These are phyloP conservation scores for Neonectria punicea DNA, from an alignment of 2,329 filamentous ascomycete species.

Conservation along the genomic window DNA sequence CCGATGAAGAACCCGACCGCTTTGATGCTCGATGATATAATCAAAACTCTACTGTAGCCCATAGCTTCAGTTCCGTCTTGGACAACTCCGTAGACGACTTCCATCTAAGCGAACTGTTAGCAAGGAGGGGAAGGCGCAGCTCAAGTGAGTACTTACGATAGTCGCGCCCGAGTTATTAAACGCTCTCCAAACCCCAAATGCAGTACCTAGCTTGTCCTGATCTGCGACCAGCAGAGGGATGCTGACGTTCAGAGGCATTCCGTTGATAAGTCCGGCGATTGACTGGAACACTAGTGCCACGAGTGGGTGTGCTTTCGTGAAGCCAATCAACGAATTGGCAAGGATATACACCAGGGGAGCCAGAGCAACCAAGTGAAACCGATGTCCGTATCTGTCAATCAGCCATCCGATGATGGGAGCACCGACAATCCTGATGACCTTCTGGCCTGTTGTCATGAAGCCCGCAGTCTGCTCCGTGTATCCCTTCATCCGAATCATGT, in stretches of 20 bases:
- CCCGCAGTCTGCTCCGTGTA: conserved; percentile 37
- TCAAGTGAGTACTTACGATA: conserved; percentile 29
- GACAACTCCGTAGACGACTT: conserved; percentile 37
- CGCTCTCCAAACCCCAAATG: conserved; percentile 37
- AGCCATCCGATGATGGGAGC: conserved; percentile 30
- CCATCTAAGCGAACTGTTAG: conserved; percentile 26
- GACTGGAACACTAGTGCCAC: conserved; percentile 34
- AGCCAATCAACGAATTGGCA: conserved; percentile 35
- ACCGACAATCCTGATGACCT: conserved; percentile 33
- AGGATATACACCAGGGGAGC: conserved; percentile 30
- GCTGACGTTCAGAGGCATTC: conserved; percentile 37
- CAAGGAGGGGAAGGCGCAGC: no score
- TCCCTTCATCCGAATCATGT: conserved; percentile 40
- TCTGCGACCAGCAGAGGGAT: conserved; percentile 39
- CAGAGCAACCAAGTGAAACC: conserved; percentile 37
- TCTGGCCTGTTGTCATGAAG: conserved; percentile 35
- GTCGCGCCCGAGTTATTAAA: conserved; percentile 40
- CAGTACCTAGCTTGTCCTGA: conserved; percentile 39
- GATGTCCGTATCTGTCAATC: conserved; percentile 39
- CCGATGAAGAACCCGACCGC: conserved; percentile 32
- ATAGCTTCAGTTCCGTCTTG: conserved; percentile 34
- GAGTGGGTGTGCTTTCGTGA: conserved; percentile 33
- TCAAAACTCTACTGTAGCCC: conserved; percentile 33
- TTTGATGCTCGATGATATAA: conserved; percentile 33
- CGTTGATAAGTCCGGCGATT: conserved; percentile 36